phyloP scores from a whole-genome alignment of 805 yeast genomes.

The Hanseniaspora osmophila region DNA sequence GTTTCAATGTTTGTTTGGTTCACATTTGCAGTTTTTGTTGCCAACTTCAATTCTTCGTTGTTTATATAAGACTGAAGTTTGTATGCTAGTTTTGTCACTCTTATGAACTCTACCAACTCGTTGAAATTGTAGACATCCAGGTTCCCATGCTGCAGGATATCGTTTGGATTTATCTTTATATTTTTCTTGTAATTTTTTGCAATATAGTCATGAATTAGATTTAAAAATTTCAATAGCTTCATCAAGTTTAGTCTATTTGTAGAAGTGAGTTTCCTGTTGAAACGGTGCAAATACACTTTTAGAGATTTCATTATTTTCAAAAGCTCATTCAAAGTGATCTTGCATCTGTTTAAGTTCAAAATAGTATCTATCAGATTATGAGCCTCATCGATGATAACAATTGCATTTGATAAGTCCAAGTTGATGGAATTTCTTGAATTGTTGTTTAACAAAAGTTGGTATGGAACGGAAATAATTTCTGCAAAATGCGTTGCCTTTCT shows the following conservation, averaged over 20 bases:
- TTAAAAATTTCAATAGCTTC: conserved; percentile 47
- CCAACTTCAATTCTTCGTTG: background rate
- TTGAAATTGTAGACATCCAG: conserved; percentile 62
- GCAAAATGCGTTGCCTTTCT: conserved; percentile 38
- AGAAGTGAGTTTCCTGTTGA: conserved; percentile 49
- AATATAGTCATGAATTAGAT: conserved; percentile 37
- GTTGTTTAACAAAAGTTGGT: conserved; percentile 55
- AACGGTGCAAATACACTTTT: conserved; percentile 41
- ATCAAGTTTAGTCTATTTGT: conserved; percentile 57
- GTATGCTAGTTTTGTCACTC: conserved; percentile 62
- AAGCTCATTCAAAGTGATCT: conserved; percentile 39
- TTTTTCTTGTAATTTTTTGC: conserved; percentile 24
- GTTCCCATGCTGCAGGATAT: conserved; percentile 42
- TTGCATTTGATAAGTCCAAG: conserved; percentile 43
- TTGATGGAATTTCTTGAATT: conserved; percentile 46
- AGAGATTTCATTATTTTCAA: conserved; percentile 32
- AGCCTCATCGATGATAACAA: conserved; percentile 83
- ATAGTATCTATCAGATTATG: conserved; percentile 77
- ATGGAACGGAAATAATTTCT: conserved; percentile 76
- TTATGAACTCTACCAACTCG: conserved; percentile 49
- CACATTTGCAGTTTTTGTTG: conserved; percentile 1
- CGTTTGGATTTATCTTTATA: conserved; percentile 39
- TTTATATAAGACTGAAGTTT: conserved; percentile 65
- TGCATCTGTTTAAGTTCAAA: conserved; percentile 50
- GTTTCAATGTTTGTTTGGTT: conserved; percentile 1